Conservation (phyloP, 257 asterid genomes). For the Ligustrum vulgare region DNA sequence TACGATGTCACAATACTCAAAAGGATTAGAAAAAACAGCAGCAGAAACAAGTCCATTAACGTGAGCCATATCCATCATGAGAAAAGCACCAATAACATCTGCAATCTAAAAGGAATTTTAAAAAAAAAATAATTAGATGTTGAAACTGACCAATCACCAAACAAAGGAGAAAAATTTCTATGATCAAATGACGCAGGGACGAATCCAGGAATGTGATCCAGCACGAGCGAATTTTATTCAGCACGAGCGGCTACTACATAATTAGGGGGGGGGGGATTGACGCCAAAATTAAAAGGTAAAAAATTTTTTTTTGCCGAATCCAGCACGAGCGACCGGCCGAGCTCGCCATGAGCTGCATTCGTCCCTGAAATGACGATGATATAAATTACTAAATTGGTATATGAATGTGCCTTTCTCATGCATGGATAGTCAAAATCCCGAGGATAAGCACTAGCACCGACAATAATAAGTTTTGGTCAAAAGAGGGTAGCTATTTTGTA, state of each 20-base stretch:
- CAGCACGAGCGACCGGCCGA: too few relatives aligned
- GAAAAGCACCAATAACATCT: constrained; percentile 88
- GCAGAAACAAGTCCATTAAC: constrained; percentile 97
- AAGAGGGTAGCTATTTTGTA: constrained; percentile 83
- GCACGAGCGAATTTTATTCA: too few relatives aligned
- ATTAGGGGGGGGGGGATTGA: too few relatives aligned
- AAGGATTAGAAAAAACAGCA: constrained; percentile 87
- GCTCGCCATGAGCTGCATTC: too few relatives aligned
- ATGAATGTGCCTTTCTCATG: constrained; percentile 67
- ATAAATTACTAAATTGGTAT: neutral
- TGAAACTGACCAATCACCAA: neutral
- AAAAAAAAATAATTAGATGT: constrained; percentile 20
- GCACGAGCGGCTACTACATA: too few relatives aligned
- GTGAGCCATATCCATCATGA: constrained; percentile 98
- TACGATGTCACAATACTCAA: constrained; percentile 87
- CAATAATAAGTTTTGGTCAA: constrained; percentile 54
- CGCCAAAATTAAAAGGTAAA: too few relatives aligned
- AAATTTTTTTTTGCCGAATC: too few relatives aligned
- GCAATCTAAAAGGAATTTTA: constrained; percentile 54
- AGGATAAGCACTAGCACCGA: constrained; percentile 81
- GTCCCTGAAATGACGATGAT: too few relatives aligned
- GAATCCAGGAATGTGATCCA: too few relatives aligned
- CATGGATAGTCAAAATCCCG: constrained; percentile 90
- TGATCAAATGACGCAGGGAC: too few relatives aligned
- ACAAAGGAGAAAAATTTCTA: neutral